Evolutionary conservation across 768 basidiomycete genomes (phyloP), one percentile per base, ranked within the genome.

Genomic region (Hortiboletus flavorubellus): DNA sequence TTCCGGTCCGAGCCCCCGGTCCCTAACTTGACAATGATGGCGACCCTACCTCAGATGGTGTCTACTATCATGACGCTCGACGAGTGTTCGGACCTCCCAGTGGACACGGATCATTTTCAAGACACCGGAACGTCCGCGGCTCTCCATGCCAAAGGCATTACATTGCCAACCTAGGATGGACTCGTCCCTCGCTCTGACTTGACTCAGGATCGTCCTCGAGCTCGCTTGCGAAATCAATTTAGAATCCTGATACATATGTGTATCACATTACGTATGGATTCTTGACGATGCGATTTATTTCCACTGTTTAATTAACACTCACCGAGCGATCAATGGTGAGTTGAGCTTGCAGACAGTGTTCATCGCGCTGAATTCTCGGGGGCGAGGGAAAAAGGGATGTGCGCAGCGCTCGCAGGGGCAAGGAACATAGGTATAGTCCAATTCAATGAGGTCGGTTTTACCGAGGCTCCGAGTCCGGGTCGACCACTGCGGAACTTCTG

Each of bases 301-400:
- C 54, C 58, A 37, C 21, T 21, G 21, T 21, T 47, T n/a, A 21
- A 40, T 38, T 26, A 26, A 45, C 12, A 10, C 14, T 42, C 9
- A 7, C 33, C n/a, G 38, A 39, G 11, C 38, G 43, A 41, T 51
- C 44, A 43, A 40, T 44, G 47, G 49, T 35, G 29, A 26, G 35
- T 51, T 9, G 11, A 37, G 21, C 35, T 23, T 18, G 49, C 34
- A 42, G 47, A 46, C 42, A 42, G 43, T 14, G 42, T 29, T 42
- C 35, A 16, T 64, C 58, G 23, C 16, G 30, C 51, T 41, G 49
- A 51, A 34, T 12, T 49, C 51, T 48, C 46, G 52, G 48, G 51
- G 60, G 31, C 21, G 21, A 21, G 21, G 21, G 21, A 21, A 16
- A n/a, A 10, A 14, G 1, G 34, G 34, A 16, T 15, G 15, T 12